Percentiles rank a stretch among this genome's conserved stretches.
Conservation (phyloP, 2,329 filamentous ascomycete genomes). For the Fusarium sp. region DNA sequence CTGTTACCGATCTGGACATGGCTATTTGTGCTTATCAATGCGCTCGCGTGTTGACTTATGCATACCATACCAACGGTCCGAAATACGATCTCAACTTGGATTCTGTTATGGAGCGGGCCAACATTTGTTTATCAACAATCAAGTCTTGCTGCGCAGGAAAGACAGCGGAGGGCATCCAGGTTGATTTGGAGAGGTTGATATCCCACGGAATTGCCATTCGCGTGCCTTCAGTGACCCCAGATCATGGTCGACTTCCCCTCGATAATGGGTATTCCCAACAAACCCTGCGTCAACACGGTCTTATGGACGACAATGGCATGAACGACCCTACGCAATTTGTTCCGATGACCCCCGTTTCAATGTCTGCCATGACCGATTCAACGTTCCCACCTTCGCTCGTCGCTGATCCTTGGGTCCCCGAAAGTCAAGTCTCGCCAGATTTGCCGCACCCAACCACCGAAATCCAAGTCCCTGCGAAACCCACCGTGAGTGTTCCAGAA, state of each 20-base stretch:
- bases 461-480: constrained; percentile 28
- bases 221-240: constrained; percentile 38
- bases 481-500: constrained; percentile 35
- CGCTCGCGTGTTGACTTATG: constrained; percentile 65
- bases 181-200: constrained; percentile 66
- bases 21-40: constrained; percentile 69
- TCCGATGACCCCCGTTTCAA: constrained; percentile 27
- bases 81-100: constrained; percentile 61
- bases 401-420: constrained; percentile 48
- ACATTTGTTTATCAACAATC: constrained; percentile 64
- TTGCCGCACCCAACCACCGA: constrained; percentile 39
- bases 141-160: constrained; percentile 64
- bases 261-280: constrained; percentile 43
- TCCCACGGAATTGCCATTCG: constrained; percentile 56
- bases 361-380: constrained; percentile 48
- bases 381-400: constrained; percentile 51
- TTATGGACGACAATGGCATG: constrained; percentile 49
- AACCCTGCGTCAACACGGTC: constrained; percentile 39
- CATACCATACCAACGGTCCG: constrained; percentile 59
- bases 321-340: constrained; percentile 38
- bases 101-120: constrained; percentile 62
- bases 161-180: constrained; percentile 61
- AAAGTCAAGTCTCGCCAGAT: constrained; percentile 47
- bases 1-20: constrained; percentile 67
- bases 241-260: constrained; percentile 34